These are phyloP conservation scores for Paraconiothyrium sp. DNA, from an alignment of 2,329 filamentous ascomycete species.

Conservation along the genomic window DNA sequence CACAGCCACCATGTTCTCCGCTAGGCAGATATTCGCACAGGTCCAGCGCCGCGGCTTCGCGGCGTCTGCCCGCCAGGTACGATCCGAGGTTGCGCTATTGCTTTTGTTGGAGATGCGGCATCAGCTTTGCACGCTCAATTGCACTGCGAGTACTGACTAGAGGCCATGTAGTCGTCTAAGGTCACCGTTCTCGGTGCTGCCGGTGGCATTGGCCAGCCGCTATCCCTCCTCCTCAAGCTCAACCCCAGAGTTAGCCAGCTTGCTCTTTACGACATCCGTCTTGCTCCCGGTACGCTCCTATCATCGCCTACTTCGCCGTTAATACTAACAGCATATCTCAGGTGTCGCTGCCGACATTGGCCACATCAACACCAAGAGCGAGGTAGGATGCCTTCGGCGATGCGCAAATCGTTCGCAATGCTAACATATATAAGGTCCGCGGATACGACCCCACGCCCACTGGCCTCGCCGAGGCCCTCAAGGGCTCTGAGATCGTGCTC, in stretches of 20 bases:
- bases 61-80: conserved; percentile 61
- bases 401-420: conserved; percentile 18
- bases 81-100: conserved; percentile 34
- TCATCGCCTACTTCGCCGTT: conserved; percentile 10
- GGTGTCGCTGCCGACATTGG: conserved; percentile 98
- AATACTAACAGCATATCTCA: conserved; percentile 51
- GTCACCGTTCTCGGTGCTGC: conserved; percentile 96
- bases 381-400: conserved; percentile 50
- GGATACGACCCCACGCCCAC: conserved; percentile 83
- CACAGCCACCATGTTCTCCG: conserved; percentile 71
- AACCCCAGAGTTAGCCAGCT: conserved; percentile 95
- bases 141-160: conserved; percentile 34
- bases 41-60: conserved; percentile 64
- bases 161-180: conserved; percentile 80
- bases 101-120: conserved; percentile 31
- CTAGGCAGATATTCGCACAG: conserved; percentile 61
- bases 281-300: conserved; percentile 80
- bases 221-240: conserved; percentile 98
- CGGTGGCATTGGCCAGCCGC: conserved; percentile 97
- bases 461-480: conserved; percentile 81
- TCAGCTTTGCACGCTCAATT: conserved; percentile 24
- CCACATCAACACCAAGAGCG: conserved; percentile 99
- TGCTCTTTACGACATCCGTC: conserved; percentile 96
- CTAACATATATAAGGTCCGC: conserved; percentile 67
- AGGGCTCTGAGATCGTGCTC: conserved; percentile 90